Base-by-base conservation (phyloP, 495 filamentous ascomycete genomes). In the Diplogelasinospora grovesii region DNA sequence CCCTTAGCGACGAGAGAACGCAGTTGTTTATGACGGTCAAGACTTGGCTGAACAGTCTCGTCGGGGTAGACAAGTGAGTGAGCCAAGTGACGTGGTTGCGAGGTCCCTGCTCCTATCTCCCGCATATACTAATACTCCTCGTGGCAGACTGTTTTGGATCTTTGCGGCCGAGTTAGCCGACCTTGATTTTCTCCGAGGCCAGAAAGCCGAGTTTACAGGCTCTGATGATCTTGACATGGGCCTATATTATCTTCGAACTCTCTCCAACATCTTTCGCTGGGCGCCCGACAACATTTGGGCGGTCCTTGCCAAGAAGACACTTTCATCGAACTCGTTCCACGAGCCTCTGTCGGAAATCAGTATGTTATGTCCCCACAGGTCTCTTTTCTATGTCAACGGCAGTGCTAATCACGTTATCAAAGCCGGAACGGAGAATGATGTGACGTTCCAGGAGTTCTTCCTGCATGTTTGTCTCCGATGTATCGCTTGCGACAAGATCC, bases 31-130 rank as follows among this genome's bases (percentile, higher is more conserved):
- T 85, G 56, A 82, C 82, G 39, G 78, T 85, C 15, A 78, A 83
- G 45, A 78, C 74, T 27, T 98, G 92, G 92, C 65, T 98, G 6
- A 81, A 84, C 50, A 85, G 75, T 31, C 65, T 93, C 13, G 65
- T 81, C 31, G 76, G 70, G n/a, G 64, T 86, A 48, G 74, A 79
- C 39, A 77, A 73, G 73, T 82, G 65, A 45, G 67, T 36, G 5
- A 10, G 36, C 0, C 24, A 39, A 22, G 8, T 19, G 11, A 10
- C 19, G 3, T 36, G 1, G 9, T 28, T 22, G 8, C n/a, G 2
- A 9, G 24, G n/a, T n/a, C n/a, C n/a, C n/a, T n/a, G n/a, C n/a
- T n/a, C n/a, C n/a, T 27, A 0, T 30, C 16, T 15, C 10, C 3
- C n/a, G 38, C n/a, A 53, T 3, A 22, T 45, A 21, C 22, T 46